phyloP scores from a whole-genome alignment of 345 rosid genomes.

The Erodium maritimum region DNA sequence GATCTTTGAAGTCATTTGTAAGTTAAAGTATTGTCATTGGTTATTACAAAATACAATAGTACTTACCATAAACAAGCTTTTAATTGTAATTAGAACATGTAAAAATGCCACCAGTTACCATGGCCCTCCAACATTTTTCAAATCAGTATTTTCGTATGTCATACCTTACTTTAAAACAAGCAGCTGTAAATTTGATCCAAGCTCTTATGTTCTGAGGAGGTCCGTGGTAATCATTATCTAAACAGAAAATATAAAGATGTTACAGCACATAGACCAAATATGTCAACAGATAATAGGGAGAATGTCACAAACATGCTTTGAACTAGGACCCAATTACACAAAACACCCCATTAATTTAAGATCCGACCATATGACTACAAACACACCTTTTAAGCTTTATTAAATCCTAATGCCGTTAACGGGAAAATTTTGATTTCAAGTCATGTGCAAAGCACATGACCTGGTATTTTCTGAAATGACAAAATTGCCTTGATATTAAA shows the following conservation, averaged over 20 bases:
- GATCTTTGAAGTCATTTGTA: background rate
- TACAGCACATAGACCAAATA: constrained; percentile 1
- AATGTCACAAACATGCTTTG: no score
- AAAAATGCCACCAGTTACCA: background rate
- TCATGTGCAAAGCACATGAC: no score
- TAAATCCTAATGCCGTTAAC: no score
- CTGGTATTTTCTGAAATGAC: no score
- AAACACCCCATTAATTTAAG: no score
- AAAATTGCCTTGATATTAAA: no score
- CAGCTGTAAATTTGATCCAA: constrained; percentile 53
- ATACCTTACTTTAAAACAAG: constrained; percentile 56
- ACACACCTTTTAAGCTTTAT: no score
- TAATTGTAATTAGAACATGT: background rate
- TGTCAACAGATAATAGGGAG: background rate
- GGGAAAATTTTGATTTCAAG: no score
- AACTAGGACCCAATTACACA: no score
- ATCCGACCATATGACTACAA: no score
- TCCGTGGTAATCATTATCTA: constrained; percentile 40
- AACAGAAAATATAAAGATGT: constrained; percentile 15
- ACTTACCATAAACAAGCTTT: background rate
- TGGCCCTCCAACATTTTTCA: background rate
- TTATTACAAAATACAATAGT: background rate
- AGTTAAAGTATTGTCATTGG: no score
- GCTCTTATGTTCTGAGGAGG: constrained; percentile 58
- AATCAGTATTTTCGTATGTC: constrained; percentile 4